These are phyloP conservation scores for Pseudonitzschia multistriata DNA, from an alignment of 108 stramenopile genomes.

Conservation along the genomic window DNA sequence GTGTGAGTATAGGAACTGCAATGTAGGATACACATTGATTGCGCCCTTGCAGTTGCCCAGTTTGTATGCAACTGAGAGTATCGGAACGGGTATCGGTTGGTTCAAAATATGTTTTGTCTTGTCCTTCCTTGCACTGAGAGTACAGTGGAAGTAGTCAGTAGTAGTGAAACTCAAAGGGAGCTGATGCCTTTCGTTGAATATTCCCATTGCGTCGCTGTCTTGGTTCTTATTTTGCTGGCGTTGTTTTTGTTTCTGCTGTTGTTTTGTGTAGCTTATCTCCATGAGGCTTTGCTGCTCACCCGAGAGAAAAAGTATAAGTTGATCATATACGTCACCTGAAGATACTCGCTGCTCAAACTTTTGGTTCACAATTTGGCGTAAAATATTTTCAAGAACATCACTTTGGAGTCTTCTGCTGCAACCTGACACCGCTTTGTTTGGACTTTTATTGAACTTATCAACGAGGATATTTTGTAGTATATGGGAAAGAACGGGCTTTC, in stretches of 20 bases:
- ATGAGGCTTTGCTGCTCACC: conserved; percentile 38
- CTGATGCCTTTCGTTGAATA: conserved; percentile 32
- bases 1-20: conserved; percentile 37
- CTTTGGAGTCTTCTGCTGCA: background rate
- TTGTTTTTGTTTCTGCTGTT: conserved; percentile 40
- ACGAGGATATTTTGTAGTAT: conserved; percentile 28
- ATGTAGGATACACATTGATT: conserved; percentile 33
- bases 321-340: conserved; percentile 26
- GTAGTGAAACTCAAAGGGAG: conserved; percentile 10
- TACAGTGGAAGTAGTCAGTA: conserved; percentile 24
- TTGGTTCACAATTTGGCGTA: conserved; percentile 30
- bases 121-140: conserved; percentile 20
- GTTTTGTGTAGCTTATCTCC: conserved; percentile 40
- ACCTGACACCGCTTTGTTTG: conserved; percentile 7
- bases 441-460: conserved; percentile 27
- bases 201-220: conserved; percentile 36
- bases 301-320: conserved; percentile 27
- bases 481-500: conserved; percentile 20
- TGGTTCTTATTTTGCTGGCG: conserved; percentile 39
- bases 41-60: conserved; percentile 1
- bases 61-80: conserved; percentile 14
- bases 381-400: background rate
- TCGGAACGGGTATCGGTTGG: conserved; percentile 24
- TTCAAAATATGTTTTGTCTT: conserved; percentile 20
- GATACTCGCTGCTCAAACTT: conserved; percentile 32